These are phyloP conservation scores for Mycena epipterygia DNA, from an alignment of 768 basidiomycete species.

Conservation along the genomic window DNA sequence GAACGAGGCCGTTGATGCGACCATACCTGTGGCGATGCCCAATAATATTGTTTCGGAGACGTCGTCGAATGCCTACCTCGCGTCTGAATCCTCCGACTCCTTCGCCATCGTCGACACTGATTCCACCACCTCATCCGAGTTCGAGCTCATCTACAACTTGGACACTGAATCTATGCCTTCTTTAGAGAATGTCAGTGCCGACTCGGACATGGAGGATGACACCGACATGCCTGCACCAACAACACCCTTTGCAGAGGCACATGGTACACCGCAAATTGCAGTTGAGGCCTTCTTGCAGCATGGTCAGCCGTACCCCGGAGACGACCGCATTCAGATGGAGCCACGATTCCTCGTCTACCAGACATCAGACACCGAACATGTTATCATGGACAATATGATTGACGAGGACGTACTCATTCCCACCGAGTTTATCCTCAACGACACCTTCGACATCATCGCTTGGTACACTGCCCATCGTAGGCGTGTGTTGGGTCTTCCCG, in stretches of 20 bases:
- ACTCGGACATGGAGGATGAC: neutral
- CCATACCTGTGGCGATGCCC: neutral
- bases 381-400: conserved; percentile 22
- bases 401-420: conserved; percentile 15
- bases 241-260: neutral
- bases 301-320: conserved; percentile 20
- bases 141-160: too few species aligned
- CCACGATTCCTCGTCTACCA: conserved; percentile 21
- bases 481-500: neutral
- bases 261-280: neutral
- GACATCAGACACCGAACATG: conserved; percentile 24
- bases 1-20: conserved; percentile 2
- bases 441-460: neutral
- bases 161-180: too few species aligned
- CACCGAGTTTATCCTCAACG: neutral
- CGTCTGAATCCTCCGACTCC: neutral
- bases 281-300: neutral
- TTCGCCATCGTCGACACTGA: neutral
- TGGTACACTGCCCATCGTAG: conserved; percentile 14
- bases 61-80: neutral
- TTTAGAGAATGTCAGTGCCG: neutral
- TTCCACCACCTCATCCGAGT: neutral
- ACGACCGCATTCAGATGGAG: neutral
- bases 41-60: neutral
- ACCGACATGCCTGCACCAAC: too few species aligned